Evolutionary conservation across 2,329 filamentous ascomycete species (phyloP).

Genomic region (Fusarium denticulatum): DNA sequence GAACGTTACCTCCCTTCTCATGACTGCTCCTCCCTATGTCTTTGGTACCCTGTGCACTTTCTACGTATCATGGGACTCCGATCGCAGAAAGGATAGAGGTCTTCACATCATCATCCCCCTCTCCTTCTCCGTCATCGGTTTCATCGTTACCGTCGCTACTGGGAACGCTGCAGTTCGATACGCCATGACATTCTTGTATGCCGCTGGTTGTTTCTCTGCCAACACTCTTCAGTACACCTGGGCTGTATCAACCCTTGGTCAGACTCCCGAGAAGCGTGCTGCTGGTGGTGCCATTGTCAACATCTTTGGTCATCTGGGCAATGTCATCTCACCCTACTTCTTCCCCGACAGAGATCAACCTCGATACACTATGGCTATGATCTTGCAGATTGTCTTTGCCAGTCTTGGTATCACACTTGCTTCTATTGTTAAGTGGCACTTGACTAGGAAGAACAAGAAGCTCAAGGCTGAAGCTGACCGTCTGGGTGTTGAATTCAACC

Average conservation of each 20-base stretch:
- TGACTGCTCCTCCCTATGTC: constrained; percentile 67
- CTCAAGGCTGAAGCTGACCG: constrained; percentile 22
- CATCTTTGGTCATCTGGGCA: constrained; percentile 50
- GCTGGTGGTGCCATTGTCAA: constrained; percentile 50
- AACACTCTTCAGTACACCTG: constrained; percentile 51
- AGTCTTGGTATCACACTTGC: constrained; percentile 19
- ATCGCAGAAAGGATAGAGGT: constrained; percentile 69
- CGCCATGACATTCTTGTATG: constrained; percentile 38
- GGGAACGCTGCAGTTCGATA: constrained; percentile 45
- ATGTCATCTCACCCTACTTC: constrained; percentile 54
- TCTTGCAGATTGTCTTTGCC: constrained; percentile 33
- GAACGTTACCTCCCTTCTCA: constrained; percentile 61
- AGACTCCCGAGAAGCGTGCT: constrained; percentile 53
- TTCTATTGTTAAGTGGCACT: constrained; percentile 20
- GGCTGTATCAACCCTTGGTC: constrained; percentile 47
- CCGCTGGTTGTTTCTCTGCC: constrained; percentile 39
- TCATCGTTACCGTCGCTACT: constrained; percentile 68
- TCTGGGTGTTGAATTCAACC: constrained; percentile 19
- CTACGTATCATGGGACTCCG: constrained; percentile 68
- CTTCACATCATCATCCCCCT: constrained; percentile 67
- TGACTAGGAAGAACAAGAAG: constrained; percentile 35
- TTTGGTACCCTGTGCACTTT: constrained; percentile 65
- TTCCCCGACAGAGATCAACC: constrained; percentile 46
- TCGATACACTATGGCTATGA: constrained; percentile 44
- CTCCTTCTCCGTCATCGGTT: constrained; percentile 63